These are phyloP conservation scores for Daedaleopsis nitida DNA, from an alignment of 768 basidiomycete genomes.

Conservation along the genomic window DNA sequence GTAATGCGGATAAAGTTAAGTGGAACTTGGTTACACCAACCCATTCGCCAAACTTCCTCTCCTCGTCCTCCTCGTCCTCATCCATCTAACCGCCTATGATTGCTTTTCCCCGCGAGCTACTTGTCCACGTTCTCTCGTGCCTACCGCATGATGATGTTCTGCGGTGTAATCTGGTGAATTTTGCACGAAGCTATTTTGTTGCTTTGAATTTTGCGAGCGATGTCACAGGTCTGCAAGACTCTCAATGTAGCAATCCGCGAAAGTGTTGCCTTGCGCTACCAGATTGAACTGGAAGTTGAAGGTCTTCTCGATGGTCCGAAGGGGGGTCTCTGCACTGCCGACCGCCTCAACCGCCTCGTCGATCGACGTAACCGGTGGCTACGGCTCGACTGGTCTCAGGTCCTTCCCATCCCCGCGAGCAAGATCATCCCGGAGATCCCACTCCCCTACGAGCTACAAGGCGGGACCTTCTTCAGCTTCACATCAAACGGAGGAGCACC, in stretches of 20 bases:
- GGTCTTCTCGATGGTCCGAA: slow-evolving; percentile 24
- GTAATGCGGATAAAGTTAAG: no score
- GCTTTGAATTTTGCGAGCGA: no score
- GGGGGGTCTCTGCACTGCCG: slow-evolving; percentile 21
- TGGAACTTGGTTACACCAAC: no score
- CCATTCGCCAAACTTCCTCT: no score
- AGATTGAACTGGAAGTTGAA: slow-evolving; percentile 33
- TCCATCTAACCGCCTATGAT: slow-evolving; percentile 1
- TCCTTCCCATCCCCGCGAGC: slow-evolving; percentile 7
- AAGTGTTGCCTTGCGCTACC: slow-evolving; percentile 30
- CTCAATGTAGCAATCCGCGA: slow-evolving; percentile 22
- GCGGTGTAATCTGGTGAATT: slow-evolving; percentile 14
- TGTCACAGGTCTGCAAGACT: slow-evolving; percentile 27
- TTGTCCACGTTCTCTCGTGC: slow-evolving; percentile 18
- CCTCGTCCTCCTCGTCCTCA: background rate
- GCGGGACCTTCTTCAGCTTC: slow-evolving; percentile 53
- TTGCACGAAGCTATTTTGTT: no score
- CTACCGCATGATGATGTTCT: slow-evolving; percentile 17
- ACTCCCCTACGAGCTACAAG: slow-evolving; percentile 61
- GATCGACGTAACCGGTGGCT: slow-evolving; percentile 40
- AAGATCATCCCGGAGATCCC: slow-evolving; percentile 40
- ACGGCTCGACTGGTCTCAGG: slow-evolving; percentile 31
- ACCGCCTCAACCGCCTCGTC: slow-evolving; percentile 36
- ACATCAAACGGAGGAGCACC: slow-evolving; percentile 1
- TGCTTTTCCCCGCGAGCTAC: slow-evolving; percentile 22